Base-by-base conservation (phyloP, 2,329 filamentous ascomycete genomes). In the Hortaea werneckii region DNA sequence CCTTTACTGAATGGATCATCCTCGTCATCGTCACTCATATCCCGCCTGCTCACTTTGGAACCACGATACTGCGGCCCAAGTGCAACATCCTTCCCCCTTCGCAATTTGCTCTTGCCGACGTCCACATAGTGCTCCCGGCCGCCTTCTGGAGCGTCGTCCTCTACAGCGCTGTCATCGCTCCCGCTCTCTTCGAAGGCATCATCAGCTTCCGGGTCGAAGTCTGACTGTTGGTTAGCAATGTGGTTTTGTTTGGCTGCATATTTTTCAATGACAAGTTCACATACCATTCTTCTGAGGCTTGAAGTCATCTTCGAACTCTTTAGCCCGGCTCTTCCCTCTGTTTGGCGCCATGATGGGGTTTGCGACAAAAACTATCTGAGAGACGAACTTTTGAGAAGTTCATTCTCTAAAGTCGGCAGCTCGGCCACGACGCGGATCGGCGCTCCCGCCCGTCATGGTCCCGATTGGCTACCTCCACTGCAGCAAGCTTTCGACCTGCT, bases 41-140 rank as follows among this genome's bases (percentile, higher is more conserved):
- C 79, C 39, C 80, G 71, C 46, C 89, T 78, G 54, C 81, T 87
- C 32, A 95, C 77, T 41, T 78, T 78, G 12, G 84, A 76, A 8
- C 90, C 89, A 51, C 80, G 75, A 65, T 96, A 96, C 60, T 87
- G 78, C 10, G 83, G 81, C 0, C 88, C 90, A 1, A 95, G 72
- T 0, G 78, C 68, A 12, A 82, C 67, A 26, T 76, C 74, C 30
- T 87, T 80, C 47, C 80, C 80, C 60, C 86, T 82, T 53, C 87
- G 80, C 54, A 95, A 71, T 63, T 85, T 90, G 69, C 84, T 92
- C 72, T 89, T 92, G 13, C 81, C 84, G 29, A 95, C 86, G 43
- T 76, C 67, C 38, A 85, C 77, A 62, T 96, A 96, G 63, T 96
- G 90, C 58, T 95, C 90, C 29, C 89, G 84, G 8, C 63, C 70